A percentile compares a stretch with the other conserved stretches of the same genome.
Evolutionary conservation across 805 yeast species (phyloP).

Genomic region (Metschnikowia dekortorum): DNA sequence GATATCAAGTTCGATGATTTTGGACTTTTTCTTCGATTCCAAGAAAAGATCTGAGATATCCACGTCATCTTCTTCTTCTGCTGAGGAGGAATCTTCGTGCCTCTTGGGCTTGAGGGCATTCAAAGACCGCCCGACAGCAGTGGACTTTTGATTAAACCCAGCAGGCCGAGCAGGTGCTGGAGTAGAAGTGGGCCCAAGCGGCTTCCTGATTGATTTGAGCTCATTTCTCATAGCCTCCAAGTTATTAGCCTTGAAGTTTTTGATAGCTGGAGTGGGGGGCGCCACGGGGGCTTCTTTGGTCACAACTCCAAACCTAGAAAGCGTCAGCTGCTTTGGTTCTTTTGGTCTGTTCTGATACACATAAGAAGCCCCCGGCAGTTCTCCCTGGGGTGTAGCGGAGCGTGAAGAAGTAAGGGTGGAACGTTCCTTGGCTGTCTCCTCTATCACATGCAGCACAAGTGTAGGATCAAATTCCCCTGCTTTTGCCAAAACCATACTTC

Average conservation of each 20-base stretch:
- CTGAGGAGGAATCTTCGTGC: slow-evolving; percentile 29
- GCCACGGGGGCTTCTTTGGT: slow-evolving; percentile 31
- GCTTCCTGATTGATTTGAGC: slow-evolving; percentile 21
- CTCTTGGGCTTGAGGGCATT: slow-evolving; percentile 30
- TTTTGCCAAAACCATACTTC: slow-evolving; percentile 55
- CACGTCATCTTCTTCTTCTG: slow-evolving; percentile 28
- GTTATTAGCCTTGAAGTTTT: slow-evolving; percentile 25
- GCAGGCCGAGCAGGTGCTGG: slow-evolving; percentile 54
- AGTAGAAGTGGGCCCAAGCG: slow-evolving; percentile 16
- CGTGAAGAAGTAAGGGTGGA: slow-evolving; percentile 23
- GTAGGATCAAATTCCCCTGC: slow-evolving; percentile 53
- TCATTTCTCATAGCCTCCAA: slow-evolving; percentile 34
- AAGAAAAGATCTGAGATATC: slow-evolving; percentile 40
- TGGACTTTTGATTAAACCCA: slow-evolving; percentile 42
- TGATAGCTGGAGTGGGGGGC: slow-evolving; percentile 31
- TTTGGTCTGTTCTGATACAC: slow-evolving; percentile 20
- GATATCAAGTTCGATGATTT: slow-evolving; percentile 40
- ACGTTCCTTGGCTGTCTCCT: slow-evolving; percentile 23
- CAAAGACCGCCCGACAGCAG: slow-evolving; percentile 34
- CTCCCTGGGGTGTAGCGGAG: slow-evolving; percentile 6
- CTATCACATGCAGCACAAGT: slow-evolving; percentile 48
- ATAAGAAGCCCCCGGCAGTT: slow-evolving; percentile 2
- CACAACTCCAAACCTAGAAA: slow-evolving; percentile 32
- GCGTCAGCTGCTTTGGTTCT: slow-evolving; percentile 32
- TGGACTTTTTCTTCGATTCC: slow-evolving; percentile 32